A percentile compares a stretch with the other conserved stretches of the same genome.
These are phyloP conservation scores for Cucurbita maxima DNA, from an alignment of 306 rosid genomes.

Conservation along the genomic window DNA sequence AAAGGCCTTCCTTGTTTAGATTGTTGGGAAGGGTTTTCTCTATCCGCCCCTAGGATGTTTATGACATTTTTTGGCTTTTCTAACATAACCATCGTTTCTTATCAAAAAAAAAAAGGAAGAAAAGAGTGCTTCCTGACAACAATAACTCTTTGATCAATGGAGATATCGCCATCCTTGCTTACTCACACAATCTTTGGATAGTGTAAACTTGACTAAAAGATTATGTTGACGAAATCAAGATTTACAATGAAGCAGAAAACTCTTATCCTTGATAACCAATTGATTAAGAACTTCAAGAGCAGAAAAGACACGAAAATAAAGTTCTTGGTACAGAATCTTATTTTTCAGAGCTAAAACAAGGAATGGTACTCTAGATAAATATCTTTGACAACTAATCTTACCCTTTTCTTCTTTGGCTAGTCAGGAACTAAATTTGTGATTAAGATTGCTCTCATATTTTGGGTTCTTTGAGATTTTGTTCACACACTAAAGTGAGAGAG, in stretches of 20 bases:
- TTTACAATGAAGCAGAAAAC: background rate
- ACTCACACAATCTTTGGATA: background rate
- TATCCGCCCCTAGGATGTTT: too few relatives aligned
- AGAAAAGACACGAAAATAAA: background rate
- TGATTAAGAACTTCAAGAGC: background rate
- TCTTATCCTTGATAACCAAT: background rate
- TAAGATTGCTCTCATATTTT: background rate
- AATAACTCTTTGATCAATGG: background rate
- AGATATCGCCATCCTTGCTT: background rate
- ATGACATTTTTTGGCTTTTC: too few relatives aligned
- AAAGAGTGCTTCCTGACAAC: background rate
- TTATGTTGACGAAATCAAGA: background rate
- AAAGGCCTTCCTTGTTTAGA: too few relatives aligned
- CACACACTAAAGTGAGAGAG: background rate
- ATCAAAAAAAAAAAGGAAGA: too few relatives aligned
- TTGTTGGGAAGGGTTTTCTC: too few relatives aligned
- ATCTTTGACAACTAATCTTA: background rate
- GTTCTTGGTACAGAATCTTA: background rate
- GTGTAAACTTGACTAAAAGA: background rate
- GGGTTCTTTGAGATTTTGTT: background rate
- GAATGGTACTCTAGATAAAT: background rate
- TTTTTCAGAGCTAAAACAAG: background rate
- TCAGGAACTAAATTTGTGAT: background rate
- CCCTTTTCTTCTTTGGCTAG: background rate
- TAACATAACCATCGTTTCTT: too few relatives aligned